These are phyloP conservation scores for Exsudoporus floridanus DNA, from an alignment of 1,284 basidiomycete genomes.

Conservation along the genomic window DNA sequence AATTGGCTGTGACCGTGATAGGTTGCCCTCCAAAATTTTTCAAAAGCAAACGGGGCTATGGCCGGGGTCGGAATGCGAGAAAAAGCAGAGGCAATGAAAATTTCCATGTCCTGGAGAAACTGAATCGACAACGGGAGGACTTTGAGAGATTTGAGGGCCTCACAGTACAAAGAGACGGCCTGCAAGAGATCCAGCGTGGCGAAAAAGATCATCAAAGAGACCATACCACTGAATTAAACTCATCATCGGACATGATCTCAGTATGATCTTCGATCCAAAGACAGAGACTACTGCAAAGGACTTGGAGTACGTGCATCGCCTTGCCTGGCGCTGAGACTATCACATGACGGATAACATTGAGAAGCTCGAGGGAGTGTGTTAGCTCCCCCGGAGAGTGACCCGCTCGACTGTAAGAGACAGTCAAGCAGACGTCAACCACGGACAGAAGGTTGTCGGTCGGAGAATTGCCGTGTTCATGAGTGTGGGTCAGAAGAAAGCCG, in stretches of 20 bases:
- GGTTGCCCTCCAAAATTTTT: slow-evolving; percentile 49
- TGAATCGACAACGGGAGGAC: slow-evolving; percentile 39
- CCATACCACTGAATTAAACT: slow-evolving; percentile 50
- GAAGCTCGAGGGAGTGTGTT: slow-evolving; percentile 35
- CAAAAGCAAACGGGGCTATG: slow-evolving; percentile 50
- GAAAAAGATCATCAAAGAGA: neutral
- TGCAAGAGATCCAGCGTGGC: slow-evolving; percentile 22
- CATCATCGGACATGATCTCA: slow-evolving; percentile 39
- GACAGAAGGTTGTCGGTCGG: slow-evolving; percentile 19
- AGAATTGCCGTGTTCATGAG: slow-evolving; percentile 4
- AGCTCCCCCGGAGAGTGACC: slow-evolving; percentile 27
- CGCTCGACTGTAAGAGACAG: slow-evolving; percentile 35
- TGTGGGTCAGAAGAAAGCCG: slow-evolving; percentile 16
- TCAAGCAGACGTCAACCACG: slow-evolving; percentile 33
- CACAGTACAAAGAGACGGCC: slow-evolving; percentile 48
- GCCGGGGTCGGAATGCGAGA: slow-evolving; percentile 45
- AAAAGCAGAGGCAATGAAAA: slow-evolving; percentile 50
- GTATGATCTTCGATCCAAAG: slow-evolving; percentile 53
- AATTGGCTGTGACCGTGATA: slow-evolving; percentile 43
- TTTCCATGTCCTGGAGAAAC: slow-evolving; percentile 40
- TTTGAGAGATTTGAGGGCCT: slow-evolving; percentile 40
- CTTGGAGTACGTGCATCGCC: slow-evolving; percentile 36
- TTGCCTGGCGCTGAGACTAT: slow-evolving; percentile 28
- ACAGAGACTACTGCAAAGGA: slow-evolving; percentile 42
- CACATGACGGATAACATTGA: slow-evolving; percentile 37